phyloP scores from a whole-genome alignment of 176 grass and related monocot genomes.

The Leersia perrieri region DNA sequence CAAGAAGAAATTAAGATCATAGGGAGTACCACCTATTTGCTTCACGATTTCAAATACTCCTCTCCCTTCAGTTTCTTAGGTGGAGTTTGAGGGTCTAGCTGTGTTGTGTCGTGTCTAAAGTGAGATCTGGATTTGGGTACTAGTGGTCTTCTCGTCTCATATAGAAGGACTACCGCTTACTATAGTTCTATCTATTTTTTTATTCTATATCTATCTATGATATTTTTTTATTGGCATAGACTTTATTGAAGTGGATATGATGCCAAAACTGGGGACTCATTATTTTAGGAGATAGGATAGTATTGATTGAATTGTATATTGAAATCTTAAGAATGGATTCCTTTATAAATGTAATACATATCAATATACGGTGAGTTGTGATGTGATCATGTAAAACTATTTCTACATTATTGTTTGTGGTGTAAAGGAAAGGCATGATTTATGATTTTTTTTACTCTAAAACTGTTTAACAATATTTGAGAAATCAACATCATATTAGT shows the following conservation, averaged over 20 bases:
- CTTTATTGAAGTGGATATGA: background rate
- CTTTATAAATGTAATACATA: background rate
- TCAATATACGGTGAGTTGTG: background rate
- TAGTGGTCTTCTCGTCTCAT: background rate
- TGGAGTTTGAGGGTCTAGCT: background rate
- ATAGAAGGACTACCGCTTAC: background rate
- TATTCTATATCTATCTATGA: background rate
- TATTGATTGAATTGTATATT: background rate
- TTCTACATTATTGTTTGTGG: background rate
- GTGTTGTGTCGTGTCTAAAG: background rate
- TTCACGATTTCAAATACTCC: background rate
- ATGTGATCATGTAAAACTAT: background rate
- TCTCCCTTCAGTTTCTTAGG: background rate
- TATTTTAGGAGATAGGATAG: background rate
- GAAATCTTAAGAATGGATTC: background rate
- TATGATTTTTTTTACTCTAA: background rate
- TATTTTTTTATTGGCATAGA: background rate
- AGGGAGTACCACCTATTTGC: background rate
- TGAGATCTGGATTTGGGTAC: background rate
- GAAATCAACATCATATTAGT: background rate
- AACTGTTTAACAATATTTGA: background rate
- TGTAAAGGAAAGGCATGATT: background rate
- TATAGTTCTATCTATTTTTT: background rate
- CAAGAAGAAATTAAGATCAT: background rate
- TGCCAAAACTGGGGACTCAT: slow-evolving; percentile 5